Conservation (phyloP, 2,329 filamentous ascomycete species). For the Chaetothyriales sp. region DNA sequence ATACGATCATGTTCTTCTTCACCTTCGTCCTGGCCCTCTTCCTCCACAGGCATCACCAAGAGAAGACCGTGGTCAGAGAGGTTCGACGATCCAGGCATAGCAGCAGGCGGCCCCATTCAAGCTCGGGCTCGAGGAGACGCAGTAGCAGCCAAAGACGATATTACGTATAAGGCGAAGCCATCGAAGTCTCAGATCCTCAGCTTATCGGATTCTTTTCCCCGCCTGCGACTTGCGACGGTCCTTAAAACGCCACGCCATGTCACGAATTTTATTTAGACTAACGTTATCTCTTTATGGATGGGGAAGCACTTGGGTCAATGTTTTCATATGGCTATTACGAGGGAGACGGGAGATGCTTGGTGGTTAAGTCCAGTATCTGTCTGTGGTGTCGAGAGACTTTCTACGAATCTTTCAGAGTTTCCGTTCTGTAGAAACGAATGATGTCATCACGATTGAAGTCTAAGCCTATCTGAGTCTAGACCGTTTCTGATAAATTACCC, state of each 20-base stretch:
- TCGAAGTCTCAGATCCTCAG: too few relatives aligned
- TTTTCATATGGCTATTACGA: background rate
- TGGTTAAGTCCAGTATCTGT: background rate
- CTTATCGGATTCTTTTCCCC: too few relatives aligned
- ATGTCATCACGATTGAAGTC: background rate
- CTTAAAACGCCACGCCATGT: background rate
- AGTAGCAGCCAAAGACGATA: conserved; percentile 16
- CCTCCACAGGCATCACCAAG: conserved; percentile 22
- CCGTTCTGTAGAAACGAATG: background rate
- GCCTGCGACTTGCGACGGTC: background rate
- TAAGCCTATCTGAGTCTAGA: background rate
- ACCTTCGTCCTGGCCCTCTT: conserved; percentile 54
- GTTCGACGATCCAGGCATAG: conserved; percentile 21
- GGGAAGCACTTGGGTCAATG: background rate
- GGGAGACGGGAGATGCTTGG: background rate
- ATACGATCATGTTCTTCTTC: conserved; percentile 62
- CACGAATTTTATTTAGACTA: background rate
- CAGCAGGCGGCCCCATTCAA: conserved; percentile 18
- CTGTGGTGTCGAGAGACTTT: background rate
- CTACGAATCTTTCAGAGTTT: background rate
- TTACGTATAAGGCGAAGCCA: conserved; percentile 10
- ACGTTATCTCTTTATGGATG: background rate
- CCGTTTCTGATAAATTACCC: background rate
- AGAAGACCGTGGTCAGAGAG: conserved; percentile 25
- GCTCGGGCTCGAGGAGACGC: conserved; percentile 13